Evolutionary conservation across 306 rosid species (phyloP).

Genomic region (Mucuna pruriens): DNA sequence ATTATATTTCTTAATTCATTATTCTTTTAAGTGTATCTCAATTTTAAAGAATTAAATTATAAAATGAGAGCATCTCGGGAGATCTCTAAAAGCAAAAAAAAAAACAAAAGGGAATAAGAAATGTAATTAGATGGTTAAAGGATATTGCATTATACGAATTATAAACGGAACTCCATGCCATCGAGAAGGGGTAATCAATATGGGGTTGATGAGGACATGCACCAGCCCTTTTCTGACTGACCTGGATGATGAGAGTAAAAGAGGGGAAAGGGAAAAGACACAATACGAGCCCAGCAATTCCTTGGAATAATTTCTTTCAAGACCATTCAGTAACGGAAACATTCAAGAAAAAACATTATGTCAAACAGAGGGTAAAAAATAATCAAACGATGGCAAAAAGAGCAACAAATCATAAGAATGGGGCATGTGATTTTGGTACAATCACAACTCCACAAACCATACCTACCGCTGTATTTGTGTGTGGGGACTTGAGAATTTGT

Average conservation of each 20-base stretch:
- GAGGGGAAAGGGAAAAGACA: constrained; percentile 5
- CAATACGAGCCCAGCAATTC: background rate
- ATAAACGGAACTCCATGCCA: background rate
- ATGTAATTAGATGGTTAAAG: background rate
- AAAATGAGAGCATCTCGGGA: too few species aligned
- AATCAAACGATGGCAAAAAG: background rate
- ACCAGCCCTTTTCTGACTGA: constrained; percentile 1
- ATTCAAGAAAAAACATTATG: background rate
- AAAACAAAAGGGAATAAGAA: too few species aligned
- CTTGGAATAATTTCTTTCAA: constrained; percentile 14
- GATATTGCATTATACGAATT: background rate
- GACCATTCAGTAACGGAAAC: background rate
- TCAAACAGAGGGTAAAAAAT: background rate
- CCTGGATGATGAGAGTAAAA: background rate
- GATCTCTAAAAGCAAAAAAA: too few species aligned
- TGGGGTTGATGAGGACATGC: constrained; percentile 28
- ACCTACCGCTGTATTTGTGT: constrained; percentile 31
- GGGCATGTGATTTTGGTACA: constrained; percentile 49
- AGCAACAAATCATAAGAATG: background rate
- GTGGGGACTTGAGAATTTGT: constrained; percentile 65
- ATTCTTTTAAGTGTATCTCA: too few species aligned
- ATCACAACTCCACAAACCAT: constrained; percentile 35
- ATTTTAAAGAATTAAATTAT: too few species aligned
- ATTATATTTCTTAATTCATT: background rate
- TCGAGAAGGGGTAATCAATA: background rate